Base-by-base conservation (phyloP, 768 basidiomycete genomes). In the Tubosaeta sp. region DNA sequence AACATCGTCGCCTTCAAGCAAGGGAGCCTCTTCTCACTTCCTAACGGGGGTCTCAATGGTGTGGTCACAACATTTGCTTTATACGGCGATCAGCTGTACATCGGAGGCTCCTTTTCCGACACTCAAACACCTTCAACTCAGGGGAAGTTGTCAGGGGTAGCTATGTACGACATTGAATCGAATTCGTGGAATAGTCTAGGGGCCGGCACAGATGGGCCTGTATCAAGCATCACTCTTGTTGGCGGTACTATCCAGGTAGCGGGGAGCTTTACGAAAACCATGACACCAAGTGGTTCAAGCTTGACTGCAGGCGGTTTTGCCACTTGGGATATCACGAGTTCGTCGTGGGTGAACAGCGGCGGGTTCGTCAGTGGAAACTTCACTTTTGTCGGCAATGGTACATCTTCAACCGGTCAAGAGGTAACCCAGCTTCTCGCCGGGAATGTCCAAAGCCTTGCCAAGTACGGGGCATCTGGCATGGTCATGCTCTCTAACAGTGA, bases 21-120 rank as follows among this genome's bases (percentile, higher is more conserved):
- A 56, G 81, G 84, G 3, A 74, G 67, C 4, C 71, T 90, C 25
- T 60, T 71, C 9, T 60, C 76, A 0, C 63, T 94, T 16, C 62
- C 84, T 0, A 72, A 77, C 12, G 77, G 78, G 24, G 96, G 96
- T 10, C 75, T 98, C 48, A 83, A 94, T 62, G 94, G 90, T 3
- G 68, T 77, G 9, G 90, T 98, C 9, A 74, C 78, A 9, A 78
- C 90, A 0, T 65, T 94, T 35, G 72, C 78, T n/a, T 60, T 87
- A 29, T 70, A 76, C 48, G 83, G 80, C 11, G 76, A 87, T 59
- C 73, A 73, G 18, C 68, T 98, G 11, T 96, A 79, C 64, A 82
- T 94, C 35, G 95, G 92, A n/a, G 96, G 96, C 1, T 73, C 82
- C 0, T 99, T 99, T 73, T 77, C 75, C 1, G 84, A 88, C 54